A percentile compares a stretch with the other conserved stretches of the same genome.
Conservation (phyloP, 1,139 yeast genomes). For the Protomyces macrosporus region DNA sequence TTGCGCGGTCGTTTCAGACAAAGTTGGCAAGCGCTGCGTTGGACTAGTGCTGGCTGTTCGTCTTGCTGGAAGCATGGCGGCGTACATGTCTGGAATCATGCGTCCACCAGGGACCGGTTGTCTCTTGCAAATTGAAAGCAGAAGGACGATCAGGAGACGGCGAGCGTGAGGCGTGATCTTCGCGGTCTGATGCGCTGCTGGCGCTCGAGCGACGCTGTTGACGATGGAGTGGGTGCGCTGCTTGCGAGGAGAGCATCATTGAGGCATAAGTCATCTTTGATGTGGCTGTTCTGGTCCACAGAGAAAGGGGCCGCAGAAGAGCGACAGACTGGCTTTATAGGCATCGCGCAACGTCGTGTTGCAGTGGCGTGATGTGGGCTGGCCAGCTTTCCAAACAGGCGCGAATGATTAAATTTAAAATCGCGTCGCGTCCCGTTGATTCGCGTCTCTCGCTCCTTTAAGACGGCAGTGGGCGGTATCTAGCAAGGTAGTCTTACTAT, state of each 20-base stretch:
- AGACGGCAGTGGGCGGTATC: too few species aligned
- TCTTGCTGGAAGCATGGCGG: not conserved
- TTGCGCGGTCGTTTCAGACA: conserved; percentile 32
- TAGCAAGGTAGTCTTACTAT: too few species aligned
- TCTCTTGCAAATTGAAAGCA: too few species aligned
- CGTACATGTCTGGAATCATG: not conserved
- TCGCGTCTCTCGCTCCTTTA: too few species aligned
- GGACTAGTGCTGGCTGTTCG: not conserved
- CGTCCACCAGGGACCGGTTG: not conserved
- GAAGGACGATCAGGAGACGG: too few species aligned
- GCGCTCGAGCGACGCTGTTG: not conserved
- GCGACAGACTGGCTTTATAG: too few species aligned
- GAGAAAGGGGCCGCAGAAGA: not conserved
- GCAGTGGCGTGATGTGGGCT: not conserved
- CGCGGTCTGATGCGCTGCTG: too few species aligned
- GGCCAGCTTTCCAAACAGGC: too few species aligned
- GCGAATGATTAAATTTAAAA: too few species aligned
- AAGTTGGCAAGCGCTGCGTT: conserved; percentile 28
- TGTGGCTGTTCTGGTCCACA: not conserved
- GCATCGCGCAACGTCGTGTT: not conserved
- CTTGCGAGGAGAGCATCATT: not conserved
- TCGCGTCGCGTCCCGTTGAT: too few species aligned
- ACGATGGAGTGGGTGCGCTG: not conserved
- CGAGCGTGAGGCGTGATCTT: too few species aligned
- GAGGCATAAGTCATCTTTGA: not conserved